Base-by-base conservation (phyloP, 139 green algal genomes). In the Edaphochlamys debaryana region DNA sequence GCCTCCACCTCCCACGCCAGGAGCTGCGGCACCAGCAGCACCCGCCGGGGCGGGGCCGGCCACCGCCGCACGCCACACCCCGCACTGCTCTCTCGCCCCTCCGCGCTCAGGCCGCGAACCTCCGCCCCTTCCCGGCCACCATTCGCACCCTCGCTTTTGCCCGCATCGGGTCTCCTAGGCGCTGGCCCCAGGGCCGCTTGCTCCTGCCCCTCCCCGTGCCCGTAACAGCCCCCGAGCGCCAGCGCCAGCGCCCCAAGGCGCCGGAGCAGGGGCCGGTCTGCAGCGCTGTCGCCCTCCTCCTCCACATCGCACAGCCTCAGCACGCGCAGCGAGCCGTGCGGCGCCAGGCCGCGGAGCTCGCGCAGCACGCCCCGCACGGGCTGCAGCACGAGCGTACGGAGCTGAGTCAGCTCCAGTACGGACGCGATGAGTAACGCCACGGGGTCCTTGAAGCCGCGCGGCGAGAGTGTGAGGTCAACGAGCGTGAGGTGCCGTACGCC, bases 1-100 rank as follows among this genome's bases (percentile, higher is more conserved):
- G 8, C 9, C 69, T 77, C 69, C 69, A 77, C 69, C 45, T 77
- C 45, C 69, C 69, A 77, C 30, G 30, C 45, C 45, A n/a, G 69
- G 45, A 77, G n/a, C 69, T 63, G 69, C 45, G 69, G 45, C 30
- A 77, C 45, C 45, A 77, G 45, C 30, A 77, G 30, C 69, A 62
- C 69, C 11, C 67, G 40, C 67, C 67, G 9, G 2, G 1, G 67
- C 67, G 20, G 20, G 40, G 23, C 19, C 4, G 4, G 37, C 67
- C 36, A 9, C 40, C 40, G 27, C 27, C 40, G 40, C 67, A 4
- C 40, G 11, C 7, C 1, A 8, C 19, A 25, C 67, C 29, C n/a
- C n/a, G n/a, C n/a, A n/a, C n/a, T n/a, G n/a, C n/a, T n/a, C n/a
- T n/a, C n/a, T n/a, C n/a, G n/a, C n/a, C n/a, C n/a, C n/a, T n/a